phyloP scores from a whole-genome alignment of 129 eudicot genomes.

The Centella asiatica region DNA sequence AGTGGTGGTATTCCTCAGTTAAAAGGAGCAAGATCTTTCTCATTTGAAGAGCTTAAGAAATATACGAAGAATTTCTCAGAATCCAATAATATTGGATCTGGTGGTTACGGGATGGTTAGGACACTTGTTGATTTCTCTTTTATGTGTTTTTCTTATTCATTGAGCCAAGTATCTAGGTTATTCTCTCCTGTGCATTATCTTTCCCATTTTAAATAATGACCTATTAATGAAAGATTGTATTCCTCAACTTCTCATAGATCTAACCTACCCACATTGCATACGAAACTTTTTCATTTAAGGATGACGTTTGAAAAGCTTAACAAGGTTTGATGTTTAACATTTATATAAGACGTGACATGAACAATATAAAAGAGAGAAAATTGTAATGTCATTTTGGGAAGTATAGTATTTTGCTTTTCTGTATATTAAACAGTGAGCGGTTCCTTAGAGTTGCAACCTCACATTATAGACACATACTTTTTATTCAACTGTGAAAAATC shows the following conservation, averaged over 20 bases:
- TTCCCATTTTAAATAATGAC: not conserved
- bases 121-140: not conserved
- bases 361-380: too few relatives aligned
- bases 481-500: too few relatives aligned
- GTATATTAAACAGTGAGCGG: too few relatives aligned
- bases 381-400: too few relatives aligned
- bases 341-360: too few relatives aligned
- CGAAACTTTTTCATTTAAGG: too few relatives aligned
- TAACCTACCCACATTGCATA: too few relatives aligned
- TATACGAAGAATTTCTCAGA: conserved; percentile 53
- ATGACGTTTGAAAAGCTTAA: too few relatives aligned
- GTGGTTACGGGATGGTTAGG: conserved; percentile 80
- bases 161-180: not conserved
- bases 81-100: conserved; percentile 47
- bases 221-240: not conserved
- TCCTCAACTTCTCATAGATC: not conserved
- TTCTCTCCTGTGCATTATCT: not conserved
- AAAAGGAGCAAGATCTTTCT: conserved; percentile 57
- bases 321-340: too few relatives aligned
- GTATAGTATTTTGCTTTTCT: too few relatives aligned
- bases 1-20: conserved; percentile 67
- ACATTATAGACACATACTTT: too few relatives aligned
- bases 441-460: too few relatives aligned
- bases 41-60: conserved; percentile 56
- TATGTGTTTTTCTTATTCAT: not conserved